Evolutionary conservation across 495 filamentous ascomycete species (phyloP).

Genomic region (Beverwykella pulmonaria): DNA sequence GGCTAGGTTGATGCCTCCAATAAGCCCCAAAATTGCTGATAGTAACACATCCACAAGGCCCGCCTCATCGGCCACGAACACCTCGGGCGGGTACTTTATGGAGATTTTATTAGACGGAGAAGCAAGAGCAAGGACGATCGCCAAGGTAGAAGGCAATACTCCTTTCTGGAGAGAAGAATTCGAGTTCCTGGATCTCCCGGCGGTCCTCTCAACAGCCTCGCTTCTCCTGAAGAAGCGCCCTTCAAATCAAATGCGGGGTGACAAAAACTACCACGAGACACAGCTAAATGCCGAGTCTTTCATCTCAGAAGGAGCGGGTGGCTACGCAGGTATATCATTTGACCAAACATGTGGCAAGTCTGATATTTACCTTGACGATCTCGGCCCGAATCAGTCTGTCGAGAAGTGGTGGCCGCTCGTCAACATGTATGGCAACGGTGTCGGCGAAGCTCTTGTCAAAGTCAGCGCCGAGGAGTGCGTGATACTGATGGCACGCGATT

Average conservation of each 20-base stretch:
- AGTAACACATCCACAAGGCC: constrained; percentile 23
- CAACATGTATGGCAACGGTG: constrained; percentile 68
- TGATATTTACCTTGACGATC: constrained; percentile 80
- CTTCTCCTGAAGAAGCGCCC: constrained; percentile 78
- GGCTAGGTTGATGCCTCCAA: constrained; percentile 56
- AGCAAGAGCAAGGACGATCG: constrained; percentile 79
- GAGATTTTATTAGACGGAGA: constrained; percentile 94
- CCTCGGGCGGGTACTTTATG: constrained; percentile 64
- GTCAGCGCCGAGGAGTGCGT: constrained; percentile 83
- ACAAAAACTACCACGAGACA: constrained; percentile 21
- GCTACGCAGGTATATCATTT: constrained; percentile 49
- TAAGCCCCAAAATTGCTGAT: constrained; percentile 34
- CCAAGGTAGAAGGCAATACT: constrained; percentile 76
- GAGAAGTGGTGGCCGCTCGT: constrained; percentile 91
- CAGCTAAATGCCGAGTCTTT: constrained; percentile 39
- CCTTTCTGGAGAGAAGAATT: constrained; percentile 97
- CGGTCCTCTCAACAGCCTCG: constrained; percentile 75
- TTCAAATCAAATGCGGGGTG: constrained; percentile 33
- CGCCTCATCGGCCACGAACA: constrained; percentile 3
- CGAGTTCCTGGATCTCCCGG: constrained; percentile 80
- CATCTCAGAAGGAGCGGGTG: constrained; percentile 40
- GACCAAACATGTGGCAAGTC: constrained; percentile 72
- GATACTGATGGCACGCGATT: constrained; percentile 83
- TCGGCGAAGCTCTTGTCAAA: constrained; percentile 88
- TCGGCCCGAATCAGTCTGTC: constrained; percentile 74